Percentiles rank a stretch among this genome's conserved stretches.
These are phyloP conservation scores for Gyrodon lividus DNA, from an alignment of 768 basidiomycete genomes.

Conservation along the genomic window DNA sequence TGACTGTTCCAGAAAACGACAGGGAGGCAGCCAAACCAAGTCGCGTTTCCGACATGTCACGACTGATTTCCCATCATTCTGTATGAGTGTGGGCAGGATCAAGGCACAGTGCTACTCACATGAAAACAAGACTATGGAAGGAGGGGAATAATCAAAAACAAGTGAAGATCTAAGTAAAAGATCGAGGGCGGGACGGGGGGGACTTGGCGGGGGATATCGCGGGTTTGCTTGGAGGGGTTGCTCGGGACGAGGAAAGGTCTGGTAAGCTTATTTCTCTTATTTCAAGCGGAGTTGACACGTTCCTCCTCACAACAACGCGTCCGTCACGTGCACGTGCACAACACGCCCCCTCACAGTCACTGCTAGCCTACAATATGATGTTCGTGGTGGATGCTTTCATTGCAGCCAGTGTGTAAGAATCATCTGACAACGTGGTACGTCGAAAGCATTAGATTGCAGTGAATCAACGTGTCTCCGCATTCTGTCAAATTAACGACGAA, in stretches of 20 bases:
- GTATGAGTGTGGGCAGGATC: not conserved
- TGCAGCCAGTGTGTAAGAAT: not conserved
- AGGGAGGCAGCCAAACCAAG: constrained; percentile 17
- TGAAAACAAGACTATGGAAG: constrained; percentile 1
- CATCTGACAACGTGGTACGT: not conserved
- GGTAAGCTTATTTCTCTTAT: constrained; percentile 27
- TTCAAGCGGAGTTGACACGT: constrained; percentile 49
- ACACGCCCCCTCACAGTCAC: too few species aligned
- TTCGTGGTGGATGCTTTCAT: too few species aligned
- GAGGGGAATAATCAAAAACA: not conserved
- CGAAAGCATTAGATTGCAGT: not conserved
- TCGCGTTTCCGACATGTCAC: constrained; percentile 20
- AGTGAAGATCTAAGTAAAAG: constrained; percentile 1
- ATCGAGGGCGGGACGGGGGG: not conserved
- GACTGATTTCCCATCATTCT: constrained; percentile 1
- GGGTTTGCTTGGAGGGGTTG: constrained; percentile 24
- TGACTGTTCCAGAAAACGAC: constrained; percentile 27
- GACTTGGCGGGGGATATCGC: constrained; percentile 21
- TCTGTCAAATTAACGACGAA: not conserved
- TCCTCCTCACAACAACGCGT: constrained; percentile 33
- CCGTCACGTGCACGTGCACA: constrained; percentile 33
- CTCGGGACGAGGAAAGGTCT: constrained; percentile 13
- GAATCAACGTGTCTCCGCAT: not conserved
- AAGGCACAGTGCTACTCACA: constrained; percentile 4
- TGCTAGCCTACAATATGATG: too few species aligned